phyloP scores from a whole-genome alignment of 306 rosid genomes.

The Mimosa pudica region DNA sequence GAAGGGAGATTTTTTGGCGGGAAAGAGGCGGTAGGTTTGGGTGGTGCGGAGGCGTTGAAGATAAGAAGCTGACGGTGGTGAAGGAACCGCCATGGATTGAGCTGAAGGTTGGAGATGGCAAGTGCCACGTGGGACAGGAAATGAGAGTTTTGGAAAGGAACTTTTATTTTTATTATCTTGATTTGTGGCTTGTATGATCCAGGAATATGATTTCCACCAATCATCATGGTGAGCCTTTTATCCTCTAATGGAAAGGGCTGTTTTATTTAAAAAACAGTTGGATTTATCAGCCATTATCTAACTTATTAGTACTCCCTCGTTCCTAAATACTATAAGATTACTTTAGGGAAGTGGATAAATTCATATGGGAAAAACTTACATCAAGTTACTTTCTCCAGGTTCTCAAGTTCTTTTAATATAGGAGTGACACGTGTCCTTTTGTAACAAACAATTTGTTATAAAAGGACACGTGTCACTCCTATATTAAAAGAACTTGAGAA shows the following conservation, averaged over 20 bases:
- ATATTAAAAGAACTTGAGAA: no score
- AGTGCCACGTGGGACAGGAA: constrained; percentile 65
- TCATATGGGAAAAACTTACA: no score
- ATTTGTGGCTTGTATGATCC: constrained; percentile 14
- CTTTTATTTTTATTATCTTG: neutral
- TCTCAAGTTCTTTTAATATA: no score
- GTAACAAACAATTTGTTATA: no score
- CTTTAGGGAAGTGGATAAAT: no score
- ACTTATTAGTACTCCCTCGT: no score
- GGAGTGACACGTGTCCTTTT: no score
- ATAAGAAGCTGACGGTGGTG: constrained; percentile 50
- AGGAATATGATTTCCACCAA: constrained; percentile 49
- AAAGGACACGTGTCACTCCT: no score
- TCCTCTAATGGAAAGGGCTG: constrained; percentile 30
- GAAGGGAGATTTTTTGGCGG: constrained; percentile 42
- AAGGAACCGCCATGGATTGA: constrained; percentile 60
- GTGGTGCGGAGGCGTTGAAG: constrained; percentile 40
- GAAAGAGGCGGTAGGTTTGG: constrained; percentile 28
- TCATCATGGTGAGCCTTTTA: constrained; percentile 51
- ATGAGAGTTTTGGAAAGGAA: constrained; percentile 9
- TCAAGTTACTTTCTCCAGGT: no score
- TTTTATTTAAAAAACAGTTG: neutral
- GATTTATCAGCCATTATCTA: no score
- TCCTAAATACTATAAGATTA: no score
- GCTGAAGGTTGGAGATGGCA: neutral